Conservation (phyloP, 1,284 basidiomycete species). For the Irpex sp. region DNA sequence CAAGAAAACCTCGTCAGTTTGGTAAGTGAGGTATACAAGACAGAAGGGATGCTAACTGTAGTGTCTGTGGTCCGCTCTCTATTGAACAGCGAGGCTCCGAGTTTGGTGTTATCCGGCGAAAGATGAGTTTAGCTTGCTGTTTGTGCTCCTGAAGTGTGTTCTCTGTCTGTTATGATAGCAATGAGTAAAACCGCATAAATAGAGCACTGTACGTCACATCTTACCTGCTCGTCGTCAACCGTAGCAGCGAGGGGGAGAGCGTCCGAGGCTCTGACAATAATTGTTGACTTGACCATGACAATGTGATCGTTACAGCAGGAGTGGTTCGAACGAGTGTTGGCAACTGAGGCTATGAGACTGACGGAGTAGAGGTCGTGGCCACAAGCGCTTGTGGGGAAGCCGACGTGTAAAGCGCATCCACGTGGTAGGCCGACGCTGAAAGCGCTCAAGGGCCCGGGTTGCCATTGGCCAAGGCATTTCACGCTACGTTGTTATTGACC, state of each 20-base stretch:
- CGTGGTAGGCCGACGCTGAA: background rate
- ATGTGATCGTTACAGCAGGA: conserved; percentile 3
- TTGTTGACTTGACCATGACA: conserved; percentile 86
- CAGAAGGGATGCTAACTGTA: conserved; percentile 60
- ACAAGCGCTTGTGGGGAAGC: background rate
- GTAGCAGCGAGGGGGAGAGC: conserved; percentile 91
- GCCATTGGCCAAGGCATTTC: background rate
- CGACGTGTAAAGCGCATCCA: background rate
- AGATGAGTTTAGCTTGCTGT: conserved; percentile 96
- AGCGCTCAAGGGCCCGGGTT: background rate
- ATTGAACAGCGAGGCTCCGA: conserved; percentile 96
- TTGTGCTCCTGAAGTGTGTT: conserved; percentile 94
- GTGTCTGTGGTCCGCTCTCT: conserved; percentile 90
- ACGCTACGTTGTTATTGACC: background rate
- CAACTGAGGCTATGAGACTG: background rate
- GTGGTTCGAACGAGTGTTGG: background rate
- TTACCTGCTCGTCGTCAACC: conserved; percentile 92
- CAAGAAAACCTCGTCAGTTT: conserved; percentile 3
- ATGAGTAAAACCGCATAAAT: background rate
- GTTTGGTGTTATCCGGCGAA: conserved; percentile 89
- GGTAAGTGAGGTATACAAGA: background rate
- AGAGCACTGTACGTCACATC: conserved; percentile 15
- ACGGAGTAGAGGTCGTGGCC: background rate
- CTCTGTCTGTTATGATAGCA: conserved; percentile 65
- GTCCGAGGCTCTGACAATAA: conserved; percentile 88